phyloP scores from a whole-genome alignment of 139 green algal genomes.

The Tetradesmus lagerheimii region DNA sequence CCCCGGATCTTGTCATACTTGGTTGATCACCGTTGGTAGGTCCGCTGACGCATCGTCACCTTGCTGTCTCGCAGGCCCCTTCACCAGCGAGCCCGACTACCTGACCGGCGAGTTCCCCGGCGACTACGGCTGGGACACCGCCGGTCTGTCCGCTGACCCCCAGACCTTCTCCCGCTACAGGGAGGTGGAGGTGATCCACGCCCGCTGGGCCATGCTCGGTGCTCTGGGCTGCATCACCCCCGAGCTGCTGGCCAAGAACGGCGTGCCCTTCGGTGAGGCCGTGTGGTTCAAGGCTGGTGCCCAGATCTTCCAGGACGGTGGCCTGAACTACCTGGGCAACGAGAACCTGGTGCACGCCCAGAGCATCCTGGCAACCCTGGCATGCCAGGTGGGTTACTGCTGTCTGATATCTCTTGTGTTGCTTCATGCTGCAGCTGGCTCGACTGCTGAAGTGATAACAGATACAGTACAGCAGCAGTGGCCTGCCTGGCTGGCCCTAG shows the following conservation, averaged over 20 bases:
- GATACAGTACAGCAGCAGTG: too few species aligned
- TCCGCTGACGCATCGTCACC: background rate
- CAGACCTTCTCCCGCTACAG: conserved; percentile 90
- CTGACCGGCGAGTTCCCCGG: conserved; percentile 88
- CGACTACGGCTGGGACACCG: conserved; percentile 96
- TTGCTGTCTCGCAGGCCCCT: conserved; percentile 39
- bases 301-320: conserved; percentile 83
- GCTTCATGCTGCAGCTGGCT: background rate
- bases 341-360: conserved; percentile 89
- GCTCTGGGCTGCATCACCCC: conserved; percentile 68
- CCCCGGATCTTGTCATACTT: background rate
- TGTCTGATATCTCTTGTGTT: too few species aligned
- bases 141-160: conserved; percentile 94
- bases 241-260: conserved; percentile 64
- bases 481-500: too few species aligned
- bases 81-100: conserved; percentile 82
- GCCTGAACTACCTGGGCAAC: conserved; percentile 88
- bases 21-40: background rate
- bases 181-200: conserved; percentile 81
- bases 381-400: conserved; percentile 75
- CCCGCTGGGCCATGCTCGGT: conserved; percentile 86
- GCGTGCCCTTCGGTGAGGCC: conserved; percentile 72
- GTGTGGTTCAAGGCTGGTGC: conserved; percentile 94
- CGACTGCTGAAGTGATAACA: background rate
- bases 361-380: conserved; percentile 91